Conservation (phyloP, 106 monocot species). For the Hemerocallis citrina region DNA sequence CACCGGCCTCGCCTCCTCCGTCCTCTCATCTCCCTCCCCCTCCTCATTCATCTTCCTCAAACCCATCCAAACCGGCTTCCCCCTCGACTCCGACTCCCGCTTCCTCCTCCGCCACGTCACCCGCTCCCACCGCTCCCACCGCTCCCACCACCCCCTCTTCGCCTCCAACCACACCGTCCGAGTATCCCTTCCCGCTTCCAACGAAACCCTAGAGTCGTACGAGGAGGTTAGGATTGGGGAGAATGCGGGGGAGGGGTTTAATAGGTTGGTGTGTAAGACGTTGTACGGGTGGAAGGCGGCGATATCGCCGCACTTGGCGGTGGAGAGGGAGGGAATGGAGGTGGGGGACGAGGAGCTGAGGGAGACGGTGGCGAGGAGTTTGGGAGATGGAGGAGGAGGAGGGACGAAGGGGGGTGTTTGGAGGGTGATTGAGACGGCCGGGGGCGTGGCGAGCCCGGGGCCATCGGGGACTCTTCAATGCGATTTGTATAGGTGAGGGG, state of each 20-base stretch:
- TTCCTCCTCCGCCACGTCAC: slow-evolving; percentile 54
- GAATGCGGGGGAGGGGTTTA: slow-evolving; percentile 5
- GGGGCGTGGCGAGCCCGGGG: slow-evolving; percentile 92
- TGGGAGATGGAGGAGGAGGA: slow-evolving; percentile 8
- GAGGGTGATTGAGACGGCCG: slow-evolving; percentile 85
- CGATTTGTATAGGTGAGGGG: slow-evolving; percentile 81
- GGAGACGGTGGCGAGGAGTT: slow-evolving; percentile 27
- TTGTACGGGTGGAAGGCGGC: slow-evolving; percentile 80
- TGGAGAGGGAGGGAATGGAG: slow-evolving; percentile 63
- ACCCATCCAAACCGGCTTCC: slow-evolving; percentile 93
- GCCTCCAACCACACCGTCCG: slow-evolving; percentile 53
- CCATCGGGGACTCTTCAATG: slow-evolving; percentile 93
- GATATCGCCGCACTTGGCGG: slow-evolving; percentile 80
- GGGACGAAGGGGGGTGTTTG: slow-evolving; percentile 19
- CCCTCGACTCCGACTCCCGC: slow-evolving; percentile 76
- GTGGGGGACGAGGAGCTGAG: slow-evolving; percentile 53
- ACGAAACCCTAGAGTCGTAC: slow-evolving; percentile 14
- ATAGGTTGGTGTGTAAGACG: slow-evolving; percentile 60
- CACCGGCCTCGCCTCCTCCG: slow-evolving; percentile 64
- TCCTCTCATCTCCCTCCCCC: slow-evolving; percentile 25
- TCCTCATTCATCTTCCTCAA: slow-evolving; percentile 66
- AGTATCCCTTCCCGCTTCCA: slow-evolving; percentile 31
- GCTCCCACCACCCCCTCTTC: slow-evolving; percentile 13
- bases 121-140: slow-evolving; percentile 27
- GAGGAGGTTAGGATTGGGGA: slow-evolving; percentile 34